A percentile compares a stretch with the other conserved stretches of the same genome.
phyloP scores from a whole-genome alignment of 768 basidiomycete species.

The Leucosporidium scottii region DNA sequence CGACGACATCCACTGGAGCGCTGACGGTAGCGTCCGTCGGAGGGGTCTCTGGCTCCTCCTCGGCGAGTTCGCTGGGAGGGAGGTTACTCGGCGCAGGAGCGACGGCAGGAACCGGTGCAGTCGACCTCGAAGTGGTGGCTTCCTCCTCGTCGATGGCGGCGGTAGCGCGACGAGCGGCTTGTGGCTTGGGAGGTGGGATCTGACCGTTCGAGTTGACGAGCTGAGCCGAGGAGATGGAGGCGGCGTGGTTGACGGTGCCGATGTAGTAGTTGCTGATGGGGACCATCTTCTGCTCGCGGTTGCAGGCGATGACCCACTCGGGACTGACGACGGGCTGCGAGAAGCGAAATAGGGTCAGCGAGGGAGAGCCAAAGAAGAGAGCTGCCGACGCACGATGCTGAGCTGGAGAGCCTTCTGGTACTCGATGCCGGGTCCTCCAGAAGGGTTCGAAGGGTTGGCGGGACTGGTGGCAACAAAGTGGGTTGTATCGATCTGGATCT shows the following conservation, averaged over 20 bases:
- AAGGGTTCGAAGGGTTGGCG: constrained; percentile 3
- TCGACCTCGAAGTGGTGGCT: neutral
- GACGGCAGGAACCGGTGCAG: neutral
- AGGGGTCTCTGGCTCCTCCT: constrained; percentile 4
- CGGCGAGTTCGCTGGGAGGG: neutral
- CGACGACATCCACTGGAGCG: neutral
- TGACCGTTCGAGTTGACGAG: constrained; percentile 15
- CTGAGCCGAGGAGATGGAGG: constrained; percentile 32
- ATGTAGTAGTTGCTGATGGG: constrained; percentile 67
- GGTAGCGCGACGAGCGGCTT: neutral
- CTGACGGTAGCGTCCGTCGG: neutral
- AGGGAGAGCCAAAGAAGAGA: neutral
- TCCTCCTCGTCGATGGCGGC: constrained; percentile 4
- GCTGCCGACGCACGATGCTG: constrained; percentile 51
- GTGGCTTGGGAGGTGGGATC: neutral
- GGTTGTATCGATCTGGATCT: constrained; percentile 94
- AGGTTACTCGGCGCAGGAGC: neutral
- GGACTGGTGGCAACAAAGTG: constrained; percentile 62
- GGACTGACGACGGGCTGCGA: constrained; percentile 75
- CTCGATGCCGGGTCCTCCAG: constrained; percentile 62
- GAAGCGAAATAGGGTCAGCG: neutral
- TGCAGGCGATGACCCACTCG: constrained; percentile 87
- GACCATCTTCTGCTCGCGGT: constrained; percentile 77
- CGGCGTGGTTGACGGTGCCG: constrained; percentile 32
- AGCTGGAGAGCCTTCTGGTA: constrained; percentile 92